These are phyloP conservation scores for Leccinum ponderosum DNA, from an alignment of 1,284 basidiomycete genomes.

Conservation along the genomic window DNA sequence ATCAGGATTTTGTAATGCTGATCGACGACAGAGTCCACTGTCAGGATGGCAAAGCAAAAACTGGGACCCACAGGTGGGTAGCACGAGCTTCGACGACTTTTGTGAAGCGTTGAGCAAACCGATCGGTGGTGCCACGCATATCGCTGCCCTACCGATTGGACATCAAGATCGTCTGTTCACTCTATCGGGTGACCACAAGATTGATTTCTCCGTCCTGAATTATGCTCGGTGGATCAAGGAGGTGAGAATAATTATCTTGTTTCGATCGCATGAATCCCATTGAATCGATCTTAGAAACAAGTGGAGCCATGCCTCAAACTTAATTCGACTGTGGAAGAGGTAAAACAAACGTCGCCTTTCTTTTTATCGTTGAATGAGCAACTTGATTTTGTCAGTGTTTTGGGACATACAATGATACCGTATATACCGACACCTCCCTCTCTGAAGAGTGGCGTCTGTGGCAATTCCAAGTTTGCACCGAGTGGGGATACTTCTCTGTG, in stretches of 20 bases:
- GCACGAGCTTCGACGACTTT: slow-evolving; percentile 68
- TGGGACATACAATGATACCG: slow-evolving; percentile 71
- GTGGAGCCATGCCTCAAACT: slow-evolving; percentile 58
- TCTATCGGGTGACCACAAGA: slow-evolving; percentile 42
- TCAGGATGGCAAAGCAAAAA: slow-evolving; percentile 60
- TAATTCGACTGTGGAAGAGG: slow-evolving; percentile 57
- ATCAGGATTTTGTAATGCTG: background rate
- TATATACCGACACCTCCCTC: slow-evolving; percentile 63
- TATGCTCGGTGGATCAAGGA: slow-evolving; percentile 78
- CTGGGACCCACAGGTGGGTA: slow-evolving; percentile 77
- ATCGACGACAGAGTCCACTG: slow-evolving; percentile 39
- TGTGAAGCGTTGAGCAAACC: slow-evolving; percentile 61
- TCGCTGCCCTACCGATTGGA: slow-evolving; percentile 41
- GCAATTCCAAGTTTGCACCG: slow-evolving; percentile 90
- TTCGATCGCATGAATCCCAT: background rate
- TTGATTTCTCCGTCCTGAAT: slow-evolving; percentile 66
- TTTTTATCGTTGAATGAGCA: background rate
- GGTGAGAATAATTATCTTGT: slow-evolving; percentile 38
- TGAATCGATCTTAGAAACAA: slow-evolving; percentile 45
- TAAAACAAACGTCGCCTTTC: slow-evolving; percentile 30
- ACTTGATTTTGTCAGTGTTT: slow-evolving; percentile 68
- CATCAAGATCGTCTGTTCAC: slow-evolving; percentile 45
- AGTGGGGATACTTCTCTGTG: slow-evolving; percentile 92
- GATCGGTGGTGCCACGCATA: slow-evolving; percentile 33
- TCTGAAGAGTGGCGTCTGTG: slow-evolving; percentile 83